Evolutionary conservation across 352 stramenopile genomes (phyloP).

Genomic region (Phytopythium mirpurense): DNA sequence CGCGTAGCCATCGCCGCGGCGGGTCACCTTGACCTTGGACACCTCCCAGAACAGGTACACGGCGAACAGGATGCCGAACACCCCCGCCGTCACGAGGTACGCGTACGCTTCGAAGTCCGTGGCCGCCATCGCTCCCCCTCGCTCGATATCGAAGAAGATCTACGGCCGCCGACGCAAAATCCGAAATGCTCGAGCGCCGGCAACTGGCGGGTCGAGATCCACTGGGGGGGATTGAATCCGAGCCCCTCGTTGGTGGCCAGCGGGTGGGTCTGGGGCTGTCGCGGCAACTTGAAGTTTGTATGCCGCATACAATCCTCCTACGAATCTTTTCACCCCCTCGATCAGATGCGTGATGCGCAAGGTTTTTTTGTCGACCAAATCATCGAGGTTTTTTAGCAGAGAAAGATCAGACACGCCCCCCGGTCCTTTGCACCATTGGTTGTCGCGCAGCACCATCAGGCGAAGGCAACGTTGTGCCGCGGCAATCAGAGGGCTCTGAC

Average conservation of each 20-base stretch:
- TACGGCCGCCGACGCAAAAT: slow-evolving; percentile 47
- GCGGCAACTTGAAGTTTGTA: slow-evolving; percentile 14
- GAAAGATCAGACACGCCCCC: no score
- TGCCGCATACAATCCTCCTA: slow-evolving; percentile 25
- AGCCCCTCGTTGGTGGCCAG: background rate
- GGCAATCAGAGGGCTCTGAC: no score
- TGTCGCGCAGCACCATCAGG: background rate
- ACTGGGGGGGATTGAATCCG: no score
- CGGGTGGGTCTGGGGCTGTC: background rate
- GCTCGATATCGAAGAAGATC: slow-evolving; percentile 13
- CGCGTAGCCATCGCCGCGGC: slow-evolving; percentile 77
- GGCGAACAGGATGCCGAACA: slow-evolving; percentile 82
- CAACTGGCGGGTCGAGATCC: background rate
- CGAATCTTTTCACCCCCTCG: slow-evolving; percentile 30
- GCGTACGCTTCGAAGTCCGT: slow-evolving; percentile 51
- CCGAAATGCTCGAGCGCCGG: slow-evolving; percentile 31
- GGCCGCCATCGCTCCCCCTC: slow-evolving; percentile 36
- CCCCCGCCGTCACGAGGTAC: slow-evolving; percentile 48
- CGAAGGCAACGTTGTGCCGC: background rate
- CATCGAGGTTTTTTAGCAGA: slow-evolving; percentile 4
- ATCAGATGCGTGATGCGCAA: slow-evolving; percentile 1
- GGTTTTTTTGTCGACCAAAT: background rate
- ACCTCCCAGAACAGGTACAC: slow-evolving; percentile 86
- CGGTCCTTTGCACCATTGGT: background rate
- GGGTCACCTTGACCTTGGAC: slow-evolving; percentile 85